phyloP scores from a whole-genome alignment of 768 basidiomycete genomes.

The Xerocomellus dryophilus region DNA sequence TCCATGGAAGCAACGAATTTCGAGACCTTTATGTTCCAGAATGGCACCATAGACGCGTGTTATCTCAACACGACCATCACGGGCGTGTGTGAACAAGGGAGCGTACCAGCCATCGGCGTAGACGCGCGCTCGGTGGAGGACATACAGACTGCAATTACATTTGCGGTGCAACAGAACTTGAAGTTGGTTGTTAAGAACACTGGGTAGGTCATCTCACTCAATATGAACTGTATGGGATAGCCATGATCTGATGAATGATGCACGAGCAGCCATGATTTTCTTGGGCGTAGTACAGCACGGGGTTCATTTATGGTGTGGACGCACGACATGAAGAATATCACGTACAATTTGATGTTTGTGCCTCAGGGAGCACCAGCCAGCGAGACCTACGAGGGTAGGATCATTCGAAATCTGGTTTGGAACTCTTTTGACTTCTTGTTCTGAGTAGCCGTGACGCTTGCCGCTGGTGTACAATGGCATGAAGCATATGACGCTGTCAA shows the following conservation, averaged over 20 bases:
- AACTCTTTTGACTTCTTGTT: slow-evolving; percentile 14
- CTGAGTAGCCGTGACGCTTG: slow-evolving; percentile 29
- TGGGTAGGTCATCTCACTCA: slow-evolving; percentile 15
- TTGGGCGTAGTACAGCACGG: slow-evolving; percentile 39
- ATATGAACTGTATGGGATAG: neutral
- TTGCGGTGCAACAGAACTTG: slow-evolving; percentile 22
- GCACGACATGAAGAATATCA: slow-evolving; percentile 41
- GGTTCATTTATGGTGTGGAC: slow-evolving; percentile 44
- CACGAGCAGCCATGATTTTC: slow-evolving; percentile 34
- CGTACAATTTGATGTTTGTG: slow-evolving; percentile 28
- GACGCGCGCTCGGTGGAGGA: slow-evolving; percentile 24
- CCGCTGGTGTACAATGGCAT: slow-evolving; percentile 48
- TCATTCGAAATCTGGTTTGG: neutral
- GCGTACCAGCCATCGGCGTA: slow-evolving; percentile 25
- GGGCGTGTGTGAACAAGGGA: slow-evolving; percentile 22
- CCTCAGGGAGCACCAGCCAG: slow-evolving; percentile 32
- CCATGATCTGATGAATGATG: neutral
- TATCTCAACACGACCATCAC: slow-evolving; percentile 33
- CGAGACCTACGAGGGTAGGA: slow-evolving; percentile 24
- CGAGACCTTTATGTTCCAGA: slow-evolving; percentile 36
- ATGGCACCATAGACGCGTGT: slow-evolving; percentile 43
- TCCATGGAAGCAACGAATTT: slow-evolving; percentile 37
- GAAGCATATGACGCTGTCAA: slow-evolving; percentile 43
- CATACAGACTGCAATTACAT: slow-evolving; percentile 25
- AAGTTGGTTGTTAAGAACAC: slow-evolving; percentile 30